Evolutionary conservation across 495 filamentous ascomycete genomes (phyloP).

Genomic region (Chaetomium tenue): DNA sequence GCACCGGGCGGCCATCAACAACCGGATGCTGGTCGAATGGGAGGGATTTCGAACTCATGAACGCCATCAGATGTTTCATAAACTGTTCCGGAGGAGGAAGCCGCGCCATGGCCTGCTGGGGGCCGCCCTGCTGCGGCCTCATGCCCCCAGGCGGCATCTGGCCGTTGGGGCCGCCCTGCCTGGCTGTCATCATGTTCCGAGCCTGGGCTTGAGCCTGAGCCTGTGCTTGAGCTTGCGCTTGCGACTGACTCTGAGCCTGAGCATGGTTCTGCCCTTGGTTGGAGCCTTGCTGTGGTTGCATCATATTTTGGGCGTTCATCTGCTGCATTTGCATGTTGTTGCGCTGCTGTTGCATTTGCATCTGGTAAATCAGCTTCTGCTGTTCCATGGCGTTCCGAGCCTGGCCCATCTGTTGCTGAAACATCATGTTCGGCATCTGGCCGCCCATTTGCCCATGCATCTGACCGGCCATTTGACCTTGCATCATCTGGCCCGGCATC

Average conservation of each 20-base stretch:
- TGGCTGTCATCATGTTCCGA: constrained; percentile 49
- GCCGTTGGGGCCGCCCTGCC: constrained; percentile 49
- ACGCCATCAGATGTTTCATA: constrained; percentile 65
- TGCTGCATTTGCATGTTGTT: constrained; percentile 55
- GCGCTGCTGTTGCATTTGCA: constrained; percentile 69
- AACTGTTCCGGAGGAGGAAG: constrained; percentile 62
- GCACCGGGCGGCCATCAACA: constrained; percentile 67
- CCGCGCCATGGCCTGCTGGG: constrained; percentile 31
- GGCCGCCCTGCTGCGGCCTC: constrained; percentile 38
- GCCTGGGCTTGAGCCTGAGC: constrained; percentile 29
- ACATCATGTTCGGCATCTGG: constrained; percentile 40
- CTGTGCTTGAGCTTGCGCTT: constrained; percentile 16
- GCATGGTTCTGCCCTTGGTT: constrained; percentile 17
- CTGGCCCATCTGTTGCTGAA: constrained; percentile 54
- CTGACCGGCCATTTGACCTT: constrained; percentile 24
- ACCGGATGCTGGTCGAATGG: constrained; percentile 68
- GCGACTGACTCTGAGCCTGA: constrained; percentile 7
- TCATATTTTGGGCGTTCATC: constrained; percentile 45
- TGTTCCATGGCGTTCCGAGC: constrained; percentile 54
- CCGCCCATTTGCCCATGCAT: constrained; percentile 26
- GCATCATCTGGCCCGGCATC: constrained; percentile 30
- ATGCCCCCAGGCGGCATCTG: constrained; percentile 48
- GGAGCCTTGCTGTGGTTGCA: constrained; percentile 23
- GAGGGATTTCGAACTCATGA: constrained; percentile 67
- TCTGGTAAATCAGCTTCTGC: constrained; percentile 59